Percentiles rank a stretch among this genome's conserved stretches.
These are phyloP conservation scores for Tricholoma furcatifolium DNA, from an alignment of 768 basidiomycete genomes.

Conservation along the genomic window DNA sequence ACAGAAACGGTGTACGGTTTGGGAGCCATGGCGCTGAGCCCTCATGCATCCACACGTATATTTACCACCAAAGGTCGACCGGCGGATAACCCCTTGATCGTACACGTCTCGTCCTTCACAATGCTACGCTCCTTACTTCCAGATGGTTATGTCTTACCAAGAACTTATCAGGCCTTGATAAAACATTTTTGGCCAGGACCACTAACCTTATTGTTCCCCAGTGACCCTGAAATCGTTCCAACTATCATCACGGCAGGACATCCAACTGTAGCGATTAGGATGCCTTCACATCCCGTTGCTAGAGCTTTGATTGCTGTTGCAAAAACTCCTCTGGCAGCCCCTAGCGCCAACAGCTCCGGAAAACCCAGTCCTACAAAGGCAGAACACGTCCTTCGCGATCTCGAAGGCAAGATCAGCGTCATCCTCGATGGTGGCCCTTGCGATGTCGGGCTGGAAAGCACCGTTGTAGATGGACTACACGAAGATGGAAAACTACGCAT, in stretches of 20 bases:
- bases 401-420: slow-evolving; percentile 68
- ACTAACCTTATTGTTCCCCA: slow-evolving; percentile 88
- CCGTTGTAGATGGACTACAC: slow-evolving; percentile 87
- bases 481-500: slow-evolving; percentile 76
- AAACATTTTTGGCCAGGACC: slow-evolving; percentile 93
- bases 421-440: slow-evolving; percentile 94
- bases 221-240: slow-evolving; percentile 59
- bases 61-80: slow-evolving; percentile 91
- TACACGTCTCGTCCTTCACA: slow-evolving; percentile 82
- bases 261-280: slow-evolving; percentile 82
- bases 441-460: slow-evolving; percentile 90
- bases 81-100: slow-evolving; percentile 94
- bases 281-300: slow-evolving; percentile 94
- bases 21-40: slow-evolving; percentile 78
- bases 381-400: slow-evolving; percentile 78
- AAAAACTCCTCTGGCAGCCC: slow-evolving; percentile 83
- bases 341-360: slow-evolving; percentile 92
- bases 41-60: slow-evolving; percentile 66
- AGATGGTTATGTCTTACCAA: slow-evolving; percentile 54
- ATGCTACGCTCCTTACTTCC: slow-evolving; percentile 86
- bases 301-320: slow-evolving; percentile 80
- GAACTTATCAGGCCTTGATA: slow-evolving; percentile 72
- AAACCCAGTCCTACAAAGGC: slow-evolving; percentile 92
- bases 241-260: slow-evolving; percentile 78
- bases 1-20: slow-evolving; percentile 99